Base-by-base conservation (phyloP, 352 stramenopile genomes). In the Thalassiosira exigua region DNA sequence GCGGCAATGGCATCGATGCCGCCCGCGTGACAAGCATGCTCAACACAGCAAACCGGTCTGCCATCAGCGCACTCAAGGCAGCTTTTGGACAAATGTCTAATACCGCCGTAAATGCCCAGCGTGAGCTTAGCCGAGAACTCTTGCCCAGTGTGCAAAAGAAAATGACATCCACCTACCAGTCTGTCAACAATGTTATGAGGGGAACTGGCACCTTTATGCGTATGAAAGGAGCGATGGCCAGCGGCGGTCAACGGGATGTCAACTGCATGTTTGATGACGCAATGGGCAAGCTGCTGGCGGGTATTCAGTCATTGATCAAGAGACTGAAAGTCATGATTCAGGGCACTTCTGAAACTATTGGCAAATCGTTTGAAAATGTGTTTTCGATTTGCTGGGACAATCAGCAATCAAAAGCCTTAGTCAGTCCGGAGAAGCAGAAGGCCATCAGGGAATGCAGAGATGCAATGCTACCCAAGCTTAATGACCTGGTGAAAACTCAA, bases 371-470 rank as follows among this genome's bases (percentile, higher is more conserved):
- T 17, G 51, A 57, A n/a, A 77, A 50, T 68, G 70, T 85, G 0
- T 85, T 74, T 65, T 75, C 65, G 14, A 81, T 85, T 48, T 77
- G 57, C n/a, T 85, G 77, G 77, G 77, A 85, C 24, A 53, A 62
- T 12, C 58, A 75, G 5, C 42, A 50, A 30, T 39, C 61, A 29
- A 52, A 71, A 0, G 77, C 81, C 52, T n/a, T n/a, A n/a, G n/a
- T n/a, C n/a, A n/a, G n/a, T n/a, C 70, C 71, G 33, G 59, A 60
- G 21, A 59, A 68, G 52, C 48, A 64, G 22, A 41, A 70, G 39
- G 65, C 58, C 26, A 70, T 78, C 29, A 39, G 58, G 36, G 69
- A 75, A 2, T 85, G 77, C 41, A 73, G 77, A 27, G 61, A 70
- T 71, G 52, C 58, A 3, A 46, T 80, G 7, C 39, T 85, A 41